These are phyloP conservation scores for Metschnikowia arizonensis DNA, from an alignment of 805 yeast genomes.

Conservation along the genomic window DNA sequence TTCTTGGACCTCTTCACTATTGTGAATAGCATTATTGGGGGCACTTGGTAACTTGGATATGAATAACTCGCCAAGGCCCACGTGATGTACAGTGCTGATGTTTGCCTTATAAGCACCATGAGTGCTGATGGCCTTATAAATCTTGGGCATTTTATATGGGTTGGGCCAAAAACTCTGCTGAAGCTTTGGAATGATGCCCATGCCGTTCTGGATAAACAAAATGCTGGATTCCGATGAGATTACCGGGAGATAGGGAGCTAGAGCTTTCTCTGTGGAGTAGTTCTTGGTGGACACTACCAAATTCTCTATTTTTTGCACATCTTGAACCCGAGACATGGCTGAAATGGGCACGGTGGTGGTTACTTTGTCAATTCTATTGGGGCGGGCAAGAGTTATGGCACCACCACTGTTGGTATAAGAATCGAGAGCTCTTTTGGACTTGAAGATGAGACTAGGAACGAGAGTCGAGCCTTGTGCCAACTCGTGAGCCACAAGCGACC, in stretches of 20 bases:
- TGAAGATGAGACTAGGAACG: slow-evolving; percentile 35
- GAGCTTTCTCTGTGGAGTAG: slow-evolving; percentile 62
- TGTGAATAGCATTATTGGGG: background rate
- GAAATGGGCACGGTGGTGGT: slow-evolving; percentile 22
- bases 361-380: slow-evolving; percentile 19
- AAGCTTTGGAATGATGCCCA: slow-evolving; percentile 63
- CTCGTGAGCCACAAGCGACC: slow-evolving; percentile 44
- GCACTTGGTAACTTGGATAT: slow-evolving; percentile 51
- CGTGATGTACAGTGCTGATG: slow-evolving; percentile 45
- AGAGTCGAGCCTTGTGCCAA: slow-evolving; percentile 40
- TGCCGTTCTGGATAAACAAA: slow-evolving; percentile 77
- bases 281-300: slow-evolving; percentile 79
- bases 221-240: slow-evolving; percentile 52
- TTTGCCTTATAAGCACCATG: slow-evolving; percentile 70
- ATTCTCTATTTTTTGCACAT: slow-evolving; percentile 39
- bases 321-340: slow-evolving; percentile 18
- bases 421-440: slow-evolving; percentile 37
- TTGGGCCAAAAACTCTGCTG: slow-evolving; percentile 52
- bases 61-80: slow-evolving; percentile 64
- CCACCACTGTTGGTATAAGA: slow-evolving; percentile 41
- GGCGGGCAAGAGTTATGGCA: slow-evolving; percentile 27
- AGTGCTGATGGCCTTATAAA: slow-evolving; percentile 72
- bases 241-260: slow-evolving; percentile 48
- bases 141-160: slow-evolving; percentile 43
- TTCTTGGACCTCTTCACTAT: slow-evolving; percentile 10